Percentiles rank a stretch among this genome's conserved stretches.
These are phyloP conservation scores for Podochytrium sp. DNA, from an alignment of 192 early-diverging fungal species.

Conservation along the genomic window DNA sequence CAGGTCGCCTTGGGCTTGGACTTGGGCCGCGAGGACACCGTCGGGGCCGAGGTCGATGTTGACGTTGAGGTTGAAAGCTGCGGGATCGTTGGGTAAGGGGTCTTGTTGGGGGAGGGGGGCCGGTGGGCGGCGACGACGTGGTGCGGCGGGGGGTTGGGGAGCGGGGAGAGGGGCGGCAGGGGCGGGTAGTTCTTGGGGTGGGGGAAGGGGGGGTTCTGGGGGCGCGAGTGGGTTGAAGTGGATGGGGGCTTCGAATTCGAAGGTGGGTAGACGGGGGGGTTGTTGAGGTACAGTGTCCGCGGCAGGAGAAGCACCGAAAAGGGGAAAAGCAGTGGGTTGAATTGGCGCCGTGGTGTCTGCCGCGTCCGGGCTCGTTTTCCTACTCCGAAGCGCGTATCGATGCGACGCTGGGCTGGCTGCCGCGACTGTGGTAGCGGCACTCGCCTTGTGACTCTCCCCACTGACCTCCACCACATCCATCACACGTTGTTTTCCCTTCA, in stretches of 20 bases:
- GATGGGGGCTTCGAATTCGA: neutral
- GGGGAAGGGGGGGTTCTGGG: neutral
- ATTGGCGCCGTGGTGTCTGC: neutral
- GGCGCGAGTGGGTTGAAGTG: neutral
- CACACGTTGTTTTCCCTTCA: neutral
- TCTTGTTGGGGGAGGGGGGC: too few relatives aligned
- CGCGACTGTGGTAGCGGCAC: too few relatives aligned
- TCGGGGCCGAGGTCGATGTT: constrained; percentile 30
- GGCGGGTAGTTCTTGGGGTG: too few relatives aligned
- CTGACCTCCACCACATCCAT: neutral
- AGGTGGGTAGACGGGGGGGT: neutral
- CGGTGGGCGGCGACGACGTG: too few relatives aligned
- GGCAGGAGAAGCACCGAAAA: too few relatives aligned
- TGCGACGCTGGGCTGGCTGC: neutral
- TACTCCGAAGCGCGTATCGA: neutral
- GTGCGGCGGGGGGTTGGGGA: neutral
- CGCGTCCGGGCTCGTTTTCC: neutral
- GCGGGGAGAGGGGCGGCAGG: neutral
- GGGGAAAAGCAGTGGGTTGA: too few relatives aligned
- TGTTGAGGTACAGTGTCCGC: too few relatives aligned
- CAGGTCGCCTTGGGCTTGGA: constrained; percentile 46
- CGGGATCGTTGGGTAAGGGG: constrained; percentile 16
- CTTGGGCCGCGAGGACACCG: constrained; percentile 36
- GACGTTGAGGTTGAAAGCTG: constrained; percentile 39
- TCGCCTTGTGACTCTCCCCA: constrained; percentile 1